phyloP scores from a whole-genome alignment of 2,329 filamentous ascomycete genomes.

The Fusarium sp. region DNA sequence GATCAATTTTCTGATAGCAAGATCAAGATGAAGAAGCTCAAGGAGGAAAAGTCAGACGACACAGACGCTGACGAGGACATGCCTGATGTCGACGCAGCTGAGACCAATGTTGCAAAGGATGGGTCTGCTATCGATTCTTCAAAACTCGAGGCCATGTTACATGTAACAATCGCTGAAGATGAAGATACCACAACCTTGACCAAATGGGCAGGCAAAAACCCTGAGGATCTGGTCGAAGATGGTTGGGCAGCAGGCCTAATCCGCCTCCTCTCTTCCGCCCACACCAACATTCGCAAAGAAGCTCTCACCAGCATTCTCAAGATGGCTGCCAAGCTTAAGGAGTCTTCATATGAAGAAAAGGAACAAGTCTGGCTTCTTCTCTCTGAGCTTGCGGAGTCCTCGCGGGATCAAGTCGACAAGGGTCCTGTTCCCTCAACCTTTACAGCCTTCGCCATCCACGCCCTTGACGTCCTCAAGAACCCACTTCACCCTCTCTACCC shows the following conservation, averaged over 20 bases:
- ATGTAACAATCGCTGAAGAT: conserved; percentile 57
- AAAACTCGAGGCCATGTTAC: conserved; percentile 64
- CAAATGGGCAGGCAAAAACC: conserved; percentile 79
- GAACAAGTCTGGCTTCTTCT: conserved; percentile 83
- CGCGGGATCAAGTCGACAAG: conserved; percentile 63
- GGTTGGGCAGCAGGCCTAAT: conserved; percentile 77
- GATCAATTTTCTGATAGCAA: conserved; percentile 47
- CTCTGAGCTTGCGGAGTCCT: conserved; percentile 83
- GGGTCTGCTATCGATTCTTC: conserved; percentile 49
- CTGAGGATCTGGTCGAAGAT: conserved; percentile 83
- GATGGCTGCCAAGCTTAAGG: conserved; percentile 70
- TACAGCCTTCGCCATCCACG: conserved; percentile 78
- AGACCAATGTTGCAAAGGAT: conserved; percentile 5
- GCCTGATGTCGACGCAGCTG: conserved; percentile 20
- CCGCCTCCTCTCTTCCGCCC: conserved; percentile 78
- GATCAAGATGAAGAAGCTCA: conserved; percentile 42
- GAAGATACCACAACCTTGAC: conserved; percentile 65
- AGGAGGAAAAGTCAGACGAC: conserved; percentile 18
- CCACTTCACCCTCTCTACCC: conserved; percentile 86
- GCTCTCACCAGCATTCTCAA: conserved; percentile 76
- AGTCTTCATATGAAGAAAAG: conserved; percentile 78
- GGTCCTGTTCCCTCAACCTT: conserved; percentile 77
- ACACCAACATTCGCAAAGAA: conserved; percentile 82
- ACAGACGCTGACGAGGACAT: conserved; percentile 36
- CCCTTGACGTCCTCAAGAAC: conserved; percentile 75